Evolutionary conservation across 2,329 filamentous ascomycete genomes (phyloP), one percentile per base, ranked within the genome.

Genomic region (Pseudomassariella vexata): DNA sequence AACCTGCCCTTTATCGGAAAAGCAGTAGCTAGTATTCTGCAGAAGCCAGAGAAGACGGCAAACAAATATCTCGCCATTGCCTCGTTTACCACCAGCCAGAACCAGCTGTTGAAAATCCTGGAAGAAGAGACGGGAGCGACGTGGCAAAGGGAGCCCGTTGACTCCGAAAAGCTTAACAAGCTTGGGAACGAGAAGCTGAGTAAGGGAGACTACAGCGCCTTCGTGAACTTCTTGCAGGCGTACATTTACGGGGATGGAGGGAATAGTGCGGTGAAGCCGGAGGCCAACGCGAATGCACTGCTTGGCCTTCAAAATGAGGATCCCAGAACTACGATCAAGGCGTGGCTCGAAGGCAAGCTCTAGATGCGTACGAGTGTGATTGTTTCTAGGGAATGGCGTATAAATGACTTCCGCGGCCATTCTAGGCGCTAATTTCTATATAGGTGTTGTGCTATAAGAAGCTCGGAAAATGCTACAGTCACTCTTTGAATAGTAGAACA

Each of bases 11-110:
- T 68, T 12, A 63, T 81, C 25, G 74, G 65, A 5, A 55, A 62
- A 27, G 67, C 73, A 1, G 62, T 79, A 1, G 64, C 65, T 6
- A 60, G 64, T 5, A 56, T 75, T 16, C 52, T 82, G 11, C 58
- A 57, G 45, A 63, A 53, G 23, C 62, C 67, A 1, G 60, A 64
- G 2, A 55, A 65, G 36, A 79, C 74, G 0, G 66, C 62, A 21
- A 82, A 82, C 49, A 62, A 70, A 38, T 73, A 76, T 48, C 50
- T 83, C 19, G 66, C 65, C 30, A 56, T 81, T 11, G 66, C 73
- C 3, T 76, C 70, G 1, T 74, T 79, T 42, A 66, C 66, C 19
- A 65, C 69, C 0, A 68, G 69, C 2, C 76, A 81, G 52, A 71
- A 72, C 12, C 63, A 81, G 40, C 53, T 84, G 2, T 47, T 82